Percentiles rank a stretch among this genome's conserved stretches.
Conservation (phyloP, 352 stramenopile species). For the Globisporangium canariense region DNA sequence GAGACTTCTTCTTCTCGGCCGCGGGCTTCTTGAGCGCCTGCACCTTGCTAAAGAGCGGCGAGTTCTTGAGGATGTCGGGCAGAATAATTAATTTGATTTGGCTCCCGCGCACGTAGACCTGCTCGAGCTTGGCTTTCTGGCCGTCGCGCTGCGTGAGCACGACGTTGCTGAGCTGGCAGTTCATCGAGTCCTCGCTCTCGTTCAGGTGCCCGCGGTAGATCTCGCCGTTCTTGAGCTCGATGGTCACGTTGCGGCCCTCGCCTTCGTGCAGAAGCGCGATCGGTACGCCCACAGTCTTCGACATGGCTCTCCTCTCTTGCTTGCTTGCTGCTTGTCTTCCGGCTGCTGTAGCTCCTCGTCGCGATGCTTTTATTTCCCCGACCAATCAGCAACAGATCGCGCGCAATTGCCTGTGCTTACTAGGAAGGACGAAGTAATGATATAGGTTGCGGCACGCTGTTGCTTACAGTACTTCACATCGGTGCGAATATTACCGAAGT, state of each 20-base stretch:
- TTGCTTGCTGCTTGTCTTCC: background rate
- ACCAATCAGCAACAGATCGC: slow-evolving; percentile 1
- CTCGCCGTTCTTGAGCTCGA: slow-evolving; percentile 89
- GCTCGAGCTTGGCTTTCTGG: slow-evolving; percentile 76
- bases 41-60: slow-evolving; percentile 95
- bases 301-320: slow-evolving; percentile 27
- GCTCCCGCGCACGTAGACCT: slow-evolving; percentile 94
- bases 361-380: slow-evolving; percentile 3
- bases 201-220: slow-evolving; percentile 82
- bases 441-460: background rate
- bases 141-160: slow-evolving; percentile 84
- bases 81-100: slow-evolving; percentile 97
- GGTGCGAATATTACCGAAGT: too few relatives aligned
- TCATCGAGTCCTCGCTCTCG: slow-evolving; percentile 95
- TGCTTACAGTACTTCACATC: background rate
- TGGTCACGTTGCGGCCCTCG: slow-evolving; percentile 78
- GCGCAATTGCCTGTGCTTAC: background rate
- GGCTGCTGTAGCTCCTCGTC: background rate
- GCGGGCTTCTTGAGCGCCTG: slow-evolving; percentile 78
- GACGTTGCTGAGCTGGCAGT: slow-evolving; percentile 94
- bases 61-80: slow-evolving; percentile 96
- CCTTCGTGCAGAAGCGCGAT: slow-evolving; percentile 87
- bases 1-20: slow-evolving; percentile 54
- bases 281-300: slow-evolving; percentile 76
- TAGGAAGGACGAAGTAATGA: background rate